These are phyloP conservation scores for Pleurotus ostreatus DNA, from an alignment of 768 basidiomycete genomes.

Conservation along the genomic window DNA sequence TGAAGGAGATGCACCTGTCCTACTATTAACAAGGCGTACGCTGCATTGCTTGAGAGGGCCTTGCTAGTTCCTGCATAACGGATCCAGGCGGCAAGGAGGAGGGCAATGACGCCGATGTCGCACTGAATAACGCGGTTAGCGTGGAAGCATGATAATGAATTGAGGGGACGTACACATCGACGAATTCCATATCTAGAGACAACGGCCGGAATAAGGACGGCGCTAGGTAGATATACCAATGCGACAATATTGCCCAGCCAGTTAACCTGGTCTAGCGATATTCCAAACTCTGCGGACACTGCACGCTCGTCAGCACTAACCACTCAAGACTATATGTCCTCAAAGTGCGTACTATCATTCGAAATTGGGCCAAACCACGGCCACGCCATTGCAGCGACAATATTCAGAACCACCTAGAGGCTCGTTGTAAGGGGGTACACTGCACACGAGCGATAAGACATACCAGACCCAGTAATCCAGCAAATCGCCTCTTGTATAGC, in stretches of 20 bases:
- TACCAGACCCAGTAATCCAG: slow-evolving; percentile 61
- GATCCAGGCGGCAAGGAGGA: slow-evolving; percentile 70
- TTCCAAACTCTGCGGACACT: slow-evolving; percentile 64
- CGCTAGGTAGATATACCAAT: slow-evolving; percentile 58
- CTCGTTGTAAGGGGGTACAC: too few relatives aligned
- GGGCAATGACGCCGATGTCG: slow-evolving; percentile 47
- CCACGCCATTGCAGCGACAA: slow-evolving; percentile 63
- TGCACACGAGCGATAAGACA: slow-evolving; percentile 14
- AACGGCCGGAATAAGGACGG: slow-evolving; percentile 55
- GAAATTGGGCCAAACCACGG: slow-evolving; percentile 87
- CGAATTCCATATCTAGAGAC: slow-evolving; percentile 58
- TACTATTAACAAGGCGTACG: slow-evolving; percentile 66
- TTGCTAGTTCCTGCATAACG: slow-evolving; percentile 66
- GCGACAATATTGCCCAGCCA: slow-evolving; percentile 76
- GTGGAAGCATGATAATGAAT: neutral
- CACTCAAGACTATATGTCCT: neutral
- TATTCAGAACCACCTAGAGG: slow-evolving; percentile 54
- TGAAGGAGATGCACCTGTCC: slow-evolving; percentile 51
- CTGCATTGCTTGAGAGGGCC: slow-evolving; percentile 44
- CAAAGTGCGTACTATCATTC: slow-evolving; percentile 44
- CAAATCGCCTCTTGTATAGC: slow-evolving; percentile 67
- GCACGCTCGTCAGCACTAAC: neutral
- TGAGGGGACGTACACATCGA: slow-evolving; percentile 47
- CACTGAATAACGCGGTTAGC: slow-evolving; percentile 38
- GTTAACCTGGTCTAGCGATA: slow-evolving; percentile 68